Percentiles rank a stretch among this genome's conserved stretches.
Conservation (phyloP, 2,329 filamentous ascomycete species). For the Lachnum nothofagi region DNA sequence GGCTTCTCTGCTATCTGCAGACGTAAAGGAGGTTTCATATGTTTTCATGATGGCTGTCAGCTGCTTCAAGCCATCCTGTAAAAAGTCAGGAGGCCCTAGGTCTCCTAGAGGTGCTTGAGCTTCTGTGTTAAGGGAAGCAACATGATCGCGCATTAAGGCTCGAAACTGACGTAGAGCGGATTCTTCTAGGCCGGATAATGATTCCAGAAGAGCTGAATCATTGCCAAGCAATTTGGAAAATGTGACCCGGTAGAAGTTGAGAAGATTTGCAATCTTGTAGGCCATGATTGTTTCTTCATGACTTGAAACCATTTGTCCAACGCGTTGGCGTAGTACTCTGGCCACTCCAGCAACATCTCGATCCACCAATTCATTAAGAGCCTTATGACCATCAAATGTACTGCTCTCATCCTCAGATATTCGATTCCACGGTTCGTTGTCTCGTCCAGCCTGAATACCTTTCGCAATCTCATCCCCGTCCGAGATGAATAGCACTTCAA, state of each 20-base stretch:
- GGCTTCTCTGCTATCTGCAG: constrained; percentile 52
- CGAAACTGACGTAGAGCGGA: constrained; percentile 81
- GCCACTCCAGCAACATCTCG: constrained; percentile 77
- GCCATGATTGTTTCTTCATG: constrained; percentile 85
- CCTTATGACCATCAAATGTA: constrained; percentile 73
- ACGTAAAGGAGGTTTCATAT: constrained; percentile 73
- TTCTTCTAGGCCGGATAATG: constrained; percentile 63
- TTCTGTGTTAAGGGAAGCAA: constrained; percentile 68
- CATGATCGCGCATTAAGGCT: constrained; percentile 72
- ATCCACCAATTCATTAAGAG: constrained; percentile 80
- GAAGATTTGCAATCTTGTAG: constrained; percentile 84
- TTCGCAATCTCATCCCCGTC: constrained; percentile 85
- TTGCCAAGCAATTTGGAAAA: constrained; percentile 73
- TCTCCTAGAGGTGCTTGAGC: constrained; percentile 66
- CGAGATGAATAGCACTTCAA: constrained; percentile 85
- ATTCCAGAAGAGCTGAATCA: constrained; percentile 63
- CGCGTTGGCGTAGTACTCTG: constrained; percentile 77
- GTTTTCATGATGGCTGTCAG: constrained; percentile 76
- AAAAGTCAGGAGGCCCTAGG: constrained; percentile 71
- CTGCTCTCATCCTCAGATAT: constrained; percentile 50
- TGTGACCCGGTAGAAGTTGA: constrained; percentile 83
- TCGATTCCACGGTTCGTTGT: constrained; percentile 78
- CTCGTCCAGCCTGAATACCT: constrained; percentile 71
- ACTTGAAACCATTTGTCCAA: constrained; percentile 86
- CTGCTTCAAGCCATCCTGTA: constrained; percentile 73